phyloP scores from a whole-genome alignment of 1,284 basidiomycete genomes.

The Bjerkandera adusta region DNA sequence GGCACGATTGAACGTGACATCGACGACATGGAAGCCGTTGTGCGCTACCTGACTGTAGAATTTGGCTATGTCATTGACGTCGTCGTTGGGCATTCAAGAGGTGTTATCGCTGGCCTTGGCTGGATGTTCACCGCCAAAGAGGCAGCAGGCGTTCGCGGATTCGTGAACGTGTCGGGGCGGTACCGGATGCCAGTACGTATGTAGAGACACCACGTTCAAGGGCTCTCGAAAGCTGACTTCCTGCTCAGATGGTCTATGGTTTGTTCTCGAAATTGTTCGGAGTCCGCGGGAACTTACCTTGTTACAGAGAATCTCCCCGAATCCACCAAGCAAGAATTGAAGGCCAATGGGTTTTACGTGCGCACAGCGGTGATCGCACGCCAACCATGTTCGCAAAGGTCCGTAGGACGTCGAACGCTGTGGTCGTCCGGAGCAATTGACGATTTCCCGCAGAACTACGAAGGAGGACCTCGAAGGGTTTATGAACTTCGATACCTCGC shows the following conservation, averaged over 20 bases:
- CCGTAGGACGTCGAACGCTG: background rate
- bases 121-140: slow-evolving; percentile 62
- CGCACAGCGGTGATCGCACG: slow-evolving; percentile 11
- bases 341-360: slow-evolving; percentile 12
- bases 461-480: slow-evolving; percentile 59
- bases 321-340: slow-evolving; percentile 8
- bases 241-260: slow-evolving; percentile 12
- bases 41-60: slow-evolving; percentile 51
- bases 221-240: background rate
- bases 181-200: slow-evolving; percentile 70
- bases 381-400: slow-evolving; percentile 13
- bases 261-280: slow-evolving; percentile 5
- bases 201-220: background rate
- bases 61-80: slow-evolving; percentile 68
- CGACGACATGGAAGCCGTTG: slow-evolving; percentile 62
- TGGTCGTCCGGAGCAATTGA: background rate
- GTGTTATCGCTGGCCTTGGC: slow-evolving; percentile 58
- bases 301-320: slow-evolving; percentile 8
- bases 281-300: no score
- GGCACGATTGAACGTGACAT: slow-evolving; percentile 57
- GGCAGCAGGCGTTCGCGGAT: slow-evolving; percentile 50
- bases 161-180: slow-evolving; percentile 70
- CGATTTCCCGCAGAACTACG: slow-evolving; percentile 42
- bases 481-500: slow-evolving; percentile 56
- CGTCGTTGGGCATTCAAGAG: slow-evolving; percentile 73